Evolutionary conservation across 441 rosid species (phyloP), one percentile per base, ranked within the genome.

Genomic region (Capsella rubella): DNA sequence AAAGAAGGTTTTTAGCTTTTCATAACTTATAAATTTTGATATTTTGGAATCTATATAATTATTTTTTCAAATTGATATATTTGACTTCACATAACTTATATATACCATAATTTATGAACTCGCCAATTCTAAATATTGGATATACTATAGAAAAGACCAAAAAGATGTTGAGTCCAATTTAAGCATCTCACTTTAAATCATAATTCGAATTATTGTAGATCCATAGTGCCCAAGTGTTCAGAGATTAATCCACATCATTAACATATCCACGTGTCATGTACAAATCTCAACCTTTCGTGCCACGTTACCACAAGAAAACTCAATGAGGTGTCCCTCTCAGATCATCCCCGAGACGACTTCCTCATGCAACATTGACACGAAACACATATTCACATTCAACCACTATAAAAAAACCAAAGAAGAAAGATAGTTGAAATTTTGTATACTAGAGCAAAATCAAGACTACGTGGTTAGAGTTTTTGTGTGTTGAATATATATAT

Each of bases 341-440:
- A 25, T 9, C 10, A 4, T 39, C 60, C 71, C 29, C 71, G 12
- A 39, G 32, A 28, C 18, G 29, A 6, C 14, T 55, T 69, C 8
- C 37, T 63, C 79, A 76, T 69, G 79, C 75, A 76, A 69, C 50
- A 51, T 14, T 56, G 71, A 69, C 75, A 69, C 67, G 40, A 69
- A 9, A 31, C 34, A 31, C 4, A 8, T 3, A 8, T 9, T 12
- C 71, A 75, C 57, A 54, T 6, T 7, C 21, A 4, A 55, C 25
- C 10, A 39, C 4, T 21, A 5, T 29, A 43, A 28, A n/a, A 18
- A 14, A 18, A 1, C 13, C 27, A 13, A 18, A 13, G 8, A 46
- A 3, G 45, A 32, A 56, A 39, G 18, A 15, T 15, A 25, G 29
- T 21, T 25, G 0, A 27, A 4, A 0, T 4, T 15, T 37, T 37